A percentile compares a stretch with the other conserved stretches of the same genome.
Evolutionary conservation across 106 monocot species (phyloP).

Genomic region (Allium sativum): DNA sequence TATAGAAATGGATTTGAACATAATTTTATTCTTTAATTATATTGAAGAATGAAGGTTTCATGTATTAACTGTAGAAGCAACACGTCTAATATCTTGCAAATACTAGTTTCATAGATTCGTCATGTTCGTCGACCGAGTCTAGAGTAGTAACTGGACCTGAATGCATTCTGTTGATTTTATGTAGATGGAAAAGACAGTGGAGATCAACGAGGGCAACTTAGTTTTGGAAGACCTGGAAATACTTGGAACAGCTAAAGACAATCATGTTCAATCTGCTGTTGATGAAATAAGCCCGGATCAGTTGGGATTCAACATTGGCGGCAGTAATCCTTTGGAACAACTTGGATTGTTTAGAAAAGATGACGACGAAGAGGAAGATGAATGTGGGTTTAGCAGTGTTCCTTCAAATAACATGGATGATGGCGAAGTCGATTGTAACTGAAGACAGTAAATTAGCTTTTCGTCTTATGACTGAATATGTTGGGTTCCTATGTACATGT

Average conservation of each 20-base stretch:
- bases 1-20: too few species aligned
- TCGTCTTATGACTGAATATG: too few species aligned
- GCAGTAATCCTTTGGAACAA: constrained; percentile 74
- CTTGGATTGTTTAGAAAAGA: constrained; percentile 81
- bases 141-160: too few species aligned
- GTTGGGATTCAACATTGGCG: constrained; percentile 44
- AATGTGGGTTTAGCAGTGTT: constrained; percentile 8
- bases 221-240: constrained; percentile 77
- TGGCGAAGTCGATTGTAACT: constrained; percentile 53
- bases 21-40: too few species aligned
- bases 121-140: too few species aligned
- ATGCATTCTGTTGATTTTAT: neutral
- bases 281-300: constrained; percentile 43
- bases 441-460: too few species aligned
- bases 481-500: too few species aligned
- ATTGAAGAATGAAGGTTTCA: too few species aligned
- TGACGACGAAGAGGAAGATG: constrained; percentile 82
- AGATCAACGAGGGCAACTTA: constrained; percentile 66
- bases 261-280: constrained; percentile 37
- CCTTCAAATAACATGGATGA: constrained; percentile 42
- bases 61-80: too few species aligned
- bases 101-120: too few species aligned
- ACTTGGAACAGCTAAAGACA: constrained; percentile 32
- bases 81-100: too few species aligned
- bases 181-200: constrained; percentile 90